Conservation (phyloP, 2,329 filamentous ascomycete genomes). For the Paraphaeosphaeria sporulosa region DNA sequence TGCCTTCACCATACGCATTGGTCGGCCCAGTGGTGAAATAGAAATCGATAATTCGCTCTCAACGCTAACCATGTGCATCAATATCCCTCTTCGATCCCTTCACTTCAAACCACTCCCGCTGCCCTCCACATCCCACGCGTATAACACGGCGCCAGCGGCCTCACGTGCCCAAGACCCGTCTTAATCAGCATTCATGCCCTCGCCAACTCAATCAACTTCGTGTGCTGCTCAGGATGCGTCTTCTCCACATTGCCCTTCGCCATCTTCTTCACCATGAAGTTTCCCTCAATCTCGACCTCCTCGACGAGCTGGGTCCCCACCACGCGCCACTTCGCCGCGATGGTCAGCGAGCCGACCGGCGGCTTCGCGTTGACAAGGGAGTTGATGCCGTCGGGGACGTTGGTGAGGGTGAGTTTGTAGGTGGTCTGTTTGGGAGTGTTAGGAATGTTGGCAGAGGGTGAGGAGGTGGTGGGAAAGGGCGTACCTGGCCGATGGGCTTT, state of each 20-base stretch:
- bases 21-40: too few species aligned
- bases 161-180: background rate
- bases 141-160: background rate
- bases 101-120: background rate
- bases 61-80: too few species aligned
- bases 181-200: conserved; percentile 23
- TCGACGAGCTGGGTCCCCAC: conserved; percentile 41
- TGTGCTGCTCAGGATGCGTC: conserved; percentile 50
- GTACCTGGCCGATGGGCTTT: conserved; percentile 49
- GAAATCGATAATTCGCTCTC: too few species aligned
- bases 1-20: too few species aligned
- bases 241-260: conserved; percentile 52
- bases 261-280: conserved; percentile 54
- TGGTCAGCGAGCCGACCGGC: conserved; percentile 48
- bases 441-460: background rate
- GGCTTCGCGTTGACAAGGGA: conserved; percentile 51
- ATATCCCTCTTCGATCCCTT: too few species aligned
- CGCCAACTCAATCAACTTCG: conserved; percentile 42
- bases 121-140: background rate
- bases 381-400: conserved; percentile 43
- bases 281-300: conserved; percentile 52
- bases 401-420: conserved; percentile 52
- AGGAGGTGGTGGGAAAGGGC: background rate
- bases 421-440: conserved; percentile 37
- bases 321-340: conserved; percentile 49